phyloP scores from a whole-genome alignment of 352 stramenopile genomes.

The Pythium brassicae region DNA sequence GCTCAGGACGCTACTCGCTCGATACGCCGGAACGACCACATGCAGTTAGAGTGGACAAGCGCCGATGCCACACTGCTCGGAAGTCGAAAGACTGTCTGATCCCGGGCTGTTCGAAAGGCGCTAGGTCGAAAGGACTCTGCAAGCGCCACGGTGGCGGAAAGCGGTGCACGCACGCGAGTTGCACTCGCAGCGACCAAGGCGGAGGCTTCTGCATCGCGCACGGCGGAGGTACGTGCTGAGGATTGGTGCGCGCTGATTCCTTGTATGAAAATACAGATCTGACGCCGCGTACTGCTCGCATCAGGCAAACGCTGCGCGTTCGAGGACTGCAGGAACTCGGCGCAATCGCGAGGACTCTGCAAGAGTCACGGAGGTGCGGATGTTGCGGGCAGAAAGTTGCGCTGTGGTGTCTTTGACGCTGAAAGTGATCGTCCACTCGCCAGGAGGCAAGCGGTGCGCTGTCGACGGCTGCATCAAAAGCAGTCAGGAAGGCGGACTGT shows the following conservation, averaged over 20 bases:
- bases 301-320: slow-evolving; percentile 63
- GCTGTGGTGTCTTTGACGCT: not conserved
- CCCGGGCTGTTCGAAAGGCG: slow-evolving; percentile 64
- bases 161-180: slow-evolving; percentile 51
- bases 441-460: slow-evolving; percentile 67
- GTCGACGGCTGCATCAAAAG: slow-evolving; percentile 58
- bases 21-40: slow-evolving; percentile 14
- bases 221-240: slow-evolving; percentile 54
- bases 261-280: not conserved
- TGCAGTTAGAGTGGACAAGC: slow-evolving; percentile 1
- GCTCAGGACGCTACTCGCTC: slow-evolving; percentile 36
- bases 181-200: slow-evolving; percentile 77
- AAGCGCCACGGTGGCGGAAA: slow-evolving; percentile 86
- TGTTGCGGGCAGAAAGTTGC: no score
- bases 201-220: slow-evolving; percentile 80
- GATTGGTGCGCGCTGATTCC: not conserved
- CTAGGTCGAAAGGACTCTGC: slow-evolving; percentile 74
- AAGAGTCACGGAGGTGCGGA: slow-evolving; percentile 81
- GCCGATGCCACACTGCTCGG: slow-evolving; percentile 31
- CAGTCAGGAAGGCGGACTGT: slow-evolving; percentile 66
- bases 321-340: slow-evolving; percentile 70
- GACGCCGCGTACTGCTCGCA: not conserved
- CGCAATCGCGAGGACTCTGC: slow-evolving; percentile 77
- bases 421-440: not conserved
- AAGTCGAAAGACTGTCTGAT: slow-evolving; percentile 75